Conservation (phyloP, 106 monocot genomes). For the Platanthera zijinensis region DNA sequence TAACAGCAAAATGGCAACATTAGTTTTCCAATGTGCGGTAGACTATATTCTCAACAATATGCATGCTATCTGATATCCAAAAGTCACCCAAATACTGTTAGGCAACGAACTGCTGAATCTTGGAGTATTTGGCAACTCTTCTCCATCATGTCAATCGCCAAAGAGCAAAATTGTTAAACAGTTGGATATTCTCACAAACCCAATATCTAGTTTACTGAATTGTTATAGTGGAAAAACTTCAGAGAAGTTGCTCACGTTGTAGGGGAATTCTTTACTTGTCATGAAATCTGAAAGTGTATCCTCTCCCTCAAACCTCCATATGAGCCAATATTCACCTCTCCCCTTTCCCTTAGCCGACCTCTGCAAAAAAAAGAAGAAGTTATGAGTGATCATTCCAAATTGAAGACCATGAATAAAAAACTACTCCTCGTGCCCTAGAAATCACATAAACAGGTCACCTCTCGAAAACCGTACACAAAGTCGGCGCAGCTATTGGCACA, state of each 20-base stretch:
- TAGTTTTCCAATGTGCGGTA: no score
- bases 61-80: background rate
- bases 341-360: constrained; percentile 72
- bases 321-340: constrained; percentile 75
- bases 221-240: background rate
- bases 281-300: constrained; percentile 74
- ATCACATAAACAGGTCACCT: constrained; percentile 30
- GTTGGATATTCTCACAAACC: background rate
- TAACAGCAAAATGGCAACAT: no score
- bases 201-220: background rate
- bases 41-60: no score
- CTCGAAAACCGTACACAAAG: constrained; percentile 91
- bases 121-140: background rate
- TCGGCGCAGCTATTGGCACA: constrained; percentile 83
- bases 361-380: no score
- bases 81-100: background rate
- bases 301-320: constrained; percentile 92
- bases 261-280: constrained; percentile 88
- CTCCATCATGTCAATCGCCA: background rate
- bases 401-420: constrained; percentile 6
- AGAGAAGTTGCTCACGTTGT: constrained; percentile 55
- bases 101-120: background rate
- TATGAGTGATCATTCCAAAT: background rate
- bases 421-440: background rate
- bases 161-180: no score